phyloP scores from a whole-genome alignment of 371 early-diverging fungal genomes.

The Circinella minor region DNA sequence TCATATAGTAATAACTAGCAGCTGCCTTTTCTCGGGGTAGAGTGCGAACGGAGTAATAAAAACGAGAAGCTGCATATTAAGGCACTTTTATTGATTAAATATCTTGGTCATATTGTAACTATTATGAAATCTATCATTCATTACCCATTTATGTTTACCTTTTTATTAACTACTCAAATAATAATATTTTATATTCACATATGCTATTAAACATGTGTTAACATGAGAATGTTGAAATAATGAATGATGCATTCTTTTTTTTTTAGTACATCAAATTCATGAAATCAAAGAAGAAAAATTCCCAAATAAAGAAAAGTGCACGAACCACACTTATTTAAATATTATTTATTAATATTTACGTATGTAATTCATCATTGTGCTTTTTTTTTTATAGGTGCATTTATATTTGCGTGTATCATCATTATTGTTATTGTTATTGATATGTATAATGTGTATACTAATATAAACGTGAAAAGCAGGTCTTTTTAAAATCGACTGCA shows the following conservation, averaged over 20 bases:
- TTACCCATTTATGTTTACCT: too few species aligned
- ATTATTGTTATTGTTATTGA: neutral
- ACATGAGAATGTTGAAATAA: neutral
- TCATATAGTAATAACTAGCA: neutral
- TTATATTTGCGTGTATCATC: neutral
- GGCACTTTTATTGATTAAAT: too few species aligned
- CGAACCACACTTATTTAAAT: constrained; percentile 14
- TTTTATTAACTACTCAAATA: too few species aligned
- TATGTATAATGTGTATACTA: too few species aligned
- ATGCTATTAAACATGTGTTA: too few species aligned
- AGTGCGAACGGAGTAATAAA: too few species aligned
- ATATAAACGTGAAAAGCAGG: neutral
- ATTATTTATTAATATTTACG: neutral
- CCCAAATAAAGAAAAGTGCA: constrained; percentile 15
- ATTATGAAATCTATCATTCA: too few species aligned
- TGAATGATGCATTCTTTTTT: neutral
- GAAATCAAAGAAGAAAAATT: neutral
- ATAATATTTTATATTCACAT: neutral
- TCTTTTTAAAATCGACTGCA: constrained; percentile 9
- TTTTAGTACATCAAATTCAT: neutral
- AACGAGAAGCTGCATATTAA: too few species aligned
- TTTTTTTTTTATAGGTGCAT: neutral
- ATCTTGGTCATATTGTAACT: too few species aligned
- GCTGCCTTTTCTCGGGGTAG: too few species aligned
- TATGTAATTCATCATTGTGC: neutral